These are phyloP conservation scores for Fusarium aywerte DNA, from an alignment of 2,329 filamentous ascomycete genomes.

Conservation along the genomic window DNA sequence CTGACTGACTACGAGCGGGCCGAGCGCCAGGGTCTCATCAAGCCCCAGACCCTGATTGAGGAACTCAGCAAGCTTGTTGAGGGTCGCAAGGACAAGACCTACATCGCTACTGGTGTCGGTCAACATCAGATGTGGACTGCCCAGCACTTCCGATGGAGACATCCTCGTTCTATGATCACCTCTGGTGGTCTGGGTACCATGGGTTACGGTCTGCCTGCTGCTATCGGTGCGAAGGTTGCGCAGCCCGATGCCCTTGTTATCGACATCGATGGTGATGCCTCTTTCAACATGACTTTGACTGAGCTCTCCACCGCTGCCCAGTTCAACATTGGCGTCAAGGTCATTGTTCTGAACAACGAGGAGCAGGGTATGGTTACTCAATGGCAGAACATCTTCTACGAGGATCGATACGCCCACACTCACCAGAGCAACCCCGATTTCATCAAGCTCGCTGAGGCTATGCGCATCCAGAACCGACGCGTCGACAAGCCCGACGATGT, in stretches of 20 bases:
- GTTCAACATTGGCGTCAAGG: constrained; percentile 96
- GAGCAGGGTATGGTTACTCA: constrained; percentile 98
- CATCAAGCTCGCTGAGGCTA: constrained; percentile 89
- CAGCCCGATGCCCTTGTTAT: constrained; percentile 82
- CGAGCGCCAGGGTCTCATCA: constrained; percentile 81
- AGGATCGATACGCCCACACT: constrained; percentile 91
- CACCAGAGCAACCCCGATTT: constrained; percentile 97
- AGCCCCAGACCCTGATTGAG: constrained; percentile 93
- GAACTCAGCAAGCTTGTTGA: constrained; percentile 81
- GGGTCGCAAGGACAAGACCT: constrained; percentile 81
- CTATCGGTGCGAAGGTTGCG: constrained; percentile 94
- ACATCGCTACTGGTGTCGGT: constrained; percentile 93
- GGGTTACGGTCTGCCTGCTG: constrained; percentile 93
- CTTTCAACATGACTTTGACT: constrained; percentile 98
- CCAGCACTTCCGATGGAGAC: constrained; percentile 94
- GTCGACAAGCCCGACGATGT: constrained; percentile 81
- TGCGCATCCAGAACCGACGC: constrained; percentile 82
- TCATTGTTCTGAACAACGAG: constrained; percentile 96
- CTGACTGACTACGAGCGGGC: constrained; percentile 83
- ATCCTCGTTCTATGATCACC: constrained; percentile 93
- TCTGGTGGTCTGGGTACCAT: constrained; percentile 89
- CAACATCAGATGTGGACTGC: constrained; percentile 99
- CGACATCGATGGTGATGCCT: constrained; percentile 98
- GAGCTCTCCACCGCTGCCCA: constrained; percentile 93
- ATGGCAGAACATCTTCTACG: constrained; percentile 98